Evolutionary conservation across 768 basidiomycete species (phyloP).

Genomic region (Agaricus subrufescens): DNA sequence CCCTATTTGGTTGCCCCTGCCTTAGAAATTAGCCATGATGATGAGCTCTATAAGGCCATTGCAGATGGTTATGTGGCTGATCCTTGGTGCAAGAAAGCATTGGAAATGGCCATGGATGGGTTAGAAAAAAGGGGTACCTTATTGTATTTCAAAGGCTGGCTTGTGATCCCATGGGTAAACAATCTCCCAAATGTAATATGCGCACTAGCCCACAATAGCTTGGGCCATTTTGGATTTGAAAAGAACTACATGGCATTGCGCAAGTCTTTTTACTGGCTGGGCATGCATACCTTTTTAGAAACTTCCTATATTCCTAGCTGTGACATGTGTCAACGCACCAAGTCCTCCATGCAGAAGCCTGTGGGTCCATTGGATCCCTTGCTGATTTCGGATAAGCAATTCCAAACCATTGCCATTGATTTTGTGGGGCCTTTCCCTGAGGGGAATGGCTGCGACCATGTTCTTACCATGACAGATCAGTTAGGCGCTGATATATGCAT

Average conservation of each 20-base stretch:
- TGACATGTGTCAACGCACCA: conserved; percentile 32
- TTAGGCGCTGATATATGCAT: conserved; percentile 10
- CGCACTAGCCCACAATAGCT: conserved; percentile 22
- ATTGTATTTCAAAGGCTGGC: conserved; percentile 16
- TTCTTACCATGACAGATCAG: conserved; percentile 7
- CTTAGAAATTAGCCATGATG: too few relatives aligned
- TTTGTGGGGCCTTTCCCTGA: not conserved
- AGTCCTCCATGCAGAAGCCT: conserved; percentile 20
- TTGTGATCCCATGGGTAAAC: conserved; percentile 18
- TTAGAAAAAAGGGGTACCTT: conserved; percentile 13
- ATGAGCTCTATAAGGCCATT: conserved; percentile 6
- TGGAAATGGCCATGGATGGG: not conserved
- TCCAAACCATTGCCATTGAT: conserved; percentile 1
- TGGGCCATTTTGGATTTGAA: conserved; percentile 31
- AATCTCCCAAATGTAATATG: conserved; percentile 19
- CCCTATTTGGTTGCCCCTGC: too few relatives aligned
- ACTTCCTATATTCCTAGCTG: conserved; percentile 28
- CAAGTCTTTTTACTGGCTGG: conserved; percentile 26
- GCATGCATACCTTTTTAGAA: conserved; percentile 30
- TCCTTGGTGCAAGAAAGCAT: too few relatives aligned
- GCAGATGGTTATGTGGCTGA: conserved; percentile 13
- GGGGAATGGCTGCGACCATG: conserved; percentile 16
- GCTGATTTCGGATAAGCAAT: not conserved
- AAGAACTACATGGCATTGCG: conserved; percentile 22
- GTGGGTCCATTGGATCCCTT: conserved; percentile 27